Base-by-base conservation (phyloP, 2,329 filamentous ascomycete species). In the Diatrype stigma region DNA sequence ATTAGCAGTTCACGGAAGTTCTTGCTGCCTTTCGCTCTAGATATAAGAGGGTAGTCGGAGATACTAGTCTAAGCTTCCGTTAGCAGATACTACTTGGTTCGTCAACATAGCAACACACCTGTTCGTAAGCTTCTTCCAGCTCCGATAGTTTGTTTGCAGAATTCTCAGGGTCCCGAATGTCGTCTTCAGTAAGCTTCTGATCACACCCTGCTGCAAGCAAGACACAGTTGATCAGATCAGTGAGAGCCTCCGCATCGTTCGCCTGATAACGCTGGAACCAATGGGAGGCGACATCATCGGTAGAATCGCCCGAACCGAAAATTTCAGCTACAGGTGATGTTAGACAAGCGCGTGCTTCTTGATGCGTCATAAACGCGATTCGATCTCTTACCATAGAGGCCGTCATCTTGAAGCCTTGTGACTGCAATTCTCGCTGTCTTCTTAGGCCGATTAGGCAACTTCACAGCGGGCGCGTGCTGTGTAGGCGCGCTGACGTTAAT, bases 121-220 rank as follows among this genome's bases (percentile, higher is more conserved):
- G 84, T 68, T 94, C 87, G 65, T 92, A 96, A 55, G 92, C 84
- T 55, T 89, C 86, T 69, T 96, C 90, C n/a, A 99, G 77, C 61
- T 97, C 92, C 21, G 80, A 77, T 44, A 99, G 74, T 63, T 85
- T 85, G 63, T 84, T 85, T 17, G 89, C 83, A 45, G 87, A 89
- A 63, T 94, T 91, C 66, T 99, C 94, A 7, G 90, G 84, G 66
- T 99, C 93, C 58, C 86, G 84, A 56, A 96, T 89, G 66, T 97
- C 91, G 65, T 94, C 85, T 37, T 82, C 80, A 10, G 86, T 87
- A 49, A 99, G 82, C 58, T 87, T 81, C 49, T 89, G 77, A 49
- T 90, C 83, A 67, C 92, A 96, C 28, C 94, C 94, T 17, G 92
- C 84, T 55, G 89, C 81, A 62, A 82, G 79, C 35, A 88, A 70